Base-by-base conservation (phyloP, 192 early-diverging fungal genomes). In the Backusella mclennaniae region DNA sequence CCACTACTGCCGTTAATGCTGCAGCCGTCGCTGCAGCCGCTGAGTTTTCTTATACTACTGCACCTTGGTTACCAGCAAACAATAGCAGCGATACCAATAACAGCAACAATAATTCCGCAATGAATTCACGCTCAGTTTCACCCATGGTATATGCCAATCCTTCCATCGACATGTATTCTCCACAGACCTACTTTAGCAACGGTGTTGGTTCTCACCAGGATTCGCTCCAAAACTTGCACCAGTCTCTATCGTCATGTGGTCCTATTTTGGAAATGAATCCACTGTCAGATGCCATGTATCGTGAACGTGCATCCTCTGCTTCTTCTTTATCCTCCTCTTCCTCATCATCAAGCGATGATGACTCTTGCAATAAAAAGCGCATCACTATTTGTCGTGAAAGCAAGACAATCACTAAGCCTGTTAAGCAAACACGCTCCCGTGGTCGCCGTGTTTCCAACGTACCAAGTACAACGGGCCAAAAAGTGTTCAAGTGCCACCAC, bases 401-500 rank as follows among this genome's bases (percentile, higher is more conserved):
- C 19, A 71, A 71, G 29, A n/a, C 21, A 31, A 17, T 29, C 21
- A 14, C 31, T 2, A 35, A 23, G 4, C 39, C 70, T 31, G 19
- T 44, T 67, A 81, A 81, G 42, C 67, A 38, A 15, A 63, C 73
- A 44, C 72, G 86, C 41, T 86, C 86, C 21, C 73, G 89, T 33
- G 86, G 87, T 67, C 79, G 89, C 35, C 79, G 87, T 14, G 86
- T 88, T 42, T 82, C 84, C 7, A 86, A 82, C 21, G 82, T 84
- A 41, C 88, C 87, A 15, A 79, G 84, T 6, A 77, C 77, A 35
- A 77, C 78, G 42, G 82, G 84, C 7, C 69, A 71, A 23, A 89
- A 89, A 69, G 81, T 85, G 66, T 88, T 89, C 66, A 87, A 84
- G 6, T 89, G 87, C 71, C 82, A 77, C 35, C 84, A 85, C 73